Evolutionary conservation across 1,139 yeast genomes (phyloP).

Genomic region (Geotrichum fermentans): DNA sequence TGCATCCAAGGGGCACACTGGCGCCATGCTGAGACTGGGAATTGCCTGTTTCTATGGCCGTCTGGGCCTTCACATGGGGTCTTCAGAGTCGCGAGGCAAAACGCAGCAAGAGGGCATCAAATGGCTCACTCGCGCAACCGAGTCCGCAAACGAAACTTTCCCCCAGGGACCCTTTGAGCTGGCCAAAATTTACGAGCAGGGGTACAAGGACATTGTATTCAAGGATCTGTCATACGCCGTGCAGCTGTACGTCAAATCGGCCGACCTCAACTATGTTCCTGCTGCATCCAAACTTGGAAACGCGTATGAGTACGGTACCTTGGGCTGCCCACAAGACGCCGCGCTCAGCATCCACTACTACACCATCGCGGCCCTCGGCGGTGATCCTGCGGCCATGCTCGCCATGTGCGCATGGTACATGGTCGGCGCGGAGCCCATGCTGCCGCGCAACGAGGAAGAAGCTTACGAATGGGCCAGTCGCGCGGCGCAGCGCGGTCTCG

Average conservation of each 20-base stretch:
- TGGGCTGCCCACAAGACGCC: slow-evolving; percentile 72
- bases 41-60: slow-evolving; percentile 76
- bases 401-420: slow-evolving; percentile 96
- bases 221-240: slow-evolving; percentile 80
- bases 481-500: slow-evolving; percentile 68
- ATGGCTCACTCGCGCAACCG: slow-evolving; percentile 86
- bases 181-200: slow-evolving; percentile 76
- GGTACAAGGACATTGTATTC: slow-evolving; percentile 81
- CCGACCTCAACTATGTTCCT: slow-evolving; percentile 79
- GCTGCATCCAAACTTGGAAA: slow-evolving; percentile 78
- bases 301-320: slow-evolving; percentile 76
- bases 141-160: slow-evolving; percentile 74
- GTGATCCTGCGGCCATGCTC: slow-evolving; percentile 88
- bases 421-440: slow-evolving; percentile 79
- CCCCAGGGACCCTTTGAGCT: slow-evolving; percentile 92
- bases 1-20: slow-evolving; percentile 86
- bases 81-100: slow-evolving; percentile 36
- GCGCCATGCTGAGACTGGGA: slow-evolving; percentile 91
- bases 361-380: slow-evolving; percentile 83
- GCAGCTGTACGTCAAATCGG: slow-evolving; percentile 82
- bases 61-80: slow-evolving; percentile 55
- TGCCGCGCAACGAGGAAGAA: slow-evolving; percentile 74
- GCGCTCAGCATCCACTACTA: slow-evolving; percentile 87
- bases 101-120: slow-evolving; percentile 83
- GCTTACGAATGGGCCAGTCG: slow-evolving; percentile 92